Evolutionary conservation across 352 stramenopile genomes (phyloP), one percentile per base, ranked within the genome.

Genomic region (Blastocystis sp.): DNA sequence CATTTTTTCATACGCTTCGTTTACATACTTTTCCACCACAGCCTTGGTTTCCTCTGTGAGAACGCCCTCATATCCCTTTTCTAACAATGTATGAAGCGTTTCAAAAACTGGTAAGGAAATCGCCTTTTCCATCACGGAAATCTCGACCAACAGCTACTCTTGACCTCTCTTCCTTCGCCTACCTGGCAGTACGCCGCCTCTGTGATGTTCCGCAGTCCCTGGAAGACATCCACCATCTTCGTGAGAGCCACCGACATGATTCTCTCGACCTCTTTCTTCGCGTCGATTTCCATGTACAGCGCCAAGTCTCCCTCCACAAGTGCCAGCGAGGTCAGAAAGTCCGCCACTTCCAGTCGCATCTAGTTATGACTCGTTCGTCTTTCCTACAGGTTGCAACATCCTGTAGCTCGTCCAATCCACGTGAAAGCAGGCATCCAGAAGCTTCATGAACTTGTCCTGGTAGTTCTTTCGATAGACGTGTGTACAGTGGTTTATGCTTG

Each of bases 111-210:
- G 26, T 8, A 55, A 85, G 13, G 73, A 26, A 8, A 85, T 66
- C 4, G 73, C 73, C 50, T 85, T 65, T 55, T 85, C 73, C 73
- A 85, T 65, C 39, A 85, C 56, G 5, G 16, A 53, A 2, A 85
- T n/a, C 50, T 85, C 73, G 4, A 85, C 30, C 13, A 85, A 16
- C 56, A 85, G 20, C 73, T 73, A 43, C 30, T 2, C 8, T 73
- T 11, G 47, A 73, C 20, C 20, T 11, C 18, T n/a, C 26, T 39
- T 7, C 30, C 6, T 37, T 50, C n/a, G 0, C 30, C 63, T 39
- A 73, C 63, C 30, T 85, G 73, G 55, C 73, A 85, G 41, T 85
- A 85, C 34, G 73, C 73, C 56, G 30, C 8, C 41, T 85, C 73
- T 24, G 73, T 65, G 20, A 85, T 54, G 24, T 66, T 43, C 18